Conservation (phyloP, 2,329 filamentous ascomycete genomes). For the Parasarocladium wereldwijsianum region DNA sequence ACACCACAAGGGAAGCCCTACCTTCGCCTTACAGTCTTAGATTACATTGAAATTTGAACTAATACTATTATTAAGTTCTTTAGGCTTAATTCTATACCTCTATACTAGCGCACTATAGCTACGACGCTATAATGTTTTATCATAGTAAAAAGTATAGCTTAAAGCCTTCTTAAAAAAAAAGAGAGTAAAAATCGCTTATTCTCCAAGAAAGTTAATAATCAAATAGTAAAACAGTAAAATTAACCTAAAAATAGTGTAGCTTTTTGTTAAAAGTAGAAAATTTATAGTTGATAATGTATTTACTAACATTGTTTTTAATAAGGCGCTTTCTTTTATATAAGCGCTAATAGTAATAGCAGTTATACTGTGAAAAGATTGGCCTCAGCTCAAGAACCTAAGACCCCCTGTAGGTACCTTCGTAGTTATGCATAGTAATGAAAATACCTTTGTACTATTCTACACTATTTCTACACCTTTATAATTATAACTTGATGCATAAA, state of each 20-base stretch:
- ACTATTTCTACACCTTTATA: too few species aligned
- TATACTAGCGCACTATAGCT: background rate
- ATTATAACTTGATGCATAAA: too few species aligned
- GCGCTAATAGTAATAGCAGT: background rate
- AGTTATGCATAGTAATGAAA: too few species aligned
- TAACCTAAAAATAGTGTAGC: background rate
- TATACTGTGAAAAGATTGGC: too few species aligned
- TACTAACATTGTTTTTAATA: background rate
- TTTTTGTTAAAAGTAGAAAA: background rate
- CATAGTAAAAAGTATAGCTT: background rate
- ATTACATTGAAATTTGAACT: background rate
- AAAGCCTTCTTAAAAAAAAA: too few species aligned
- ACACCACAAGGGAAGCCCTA: background rate
- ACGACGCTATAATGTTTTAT: background rate
- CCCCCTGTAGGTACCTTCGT: too few species aligned
- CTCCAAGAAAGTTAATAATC: background rate
- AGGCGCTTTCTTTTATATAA: background rate
- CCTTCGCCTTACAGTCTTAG: background rate
- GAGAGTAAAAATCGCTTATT: too few species aligned
- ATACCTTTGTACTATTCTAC: too few species aligned
- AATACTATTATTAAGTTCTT: too few species aligned
- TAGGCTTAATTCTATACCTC: background rate
- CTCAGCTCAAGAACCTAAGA: too few species aligned
- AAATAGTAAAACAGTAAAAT: background rate
- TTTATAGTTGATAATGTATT: background rate